Evolutionary conservation across 1,139 yeast species (phyloP), one percentile per base, ranked within the genome.

Genomic region (Candida sojae): DNA sequence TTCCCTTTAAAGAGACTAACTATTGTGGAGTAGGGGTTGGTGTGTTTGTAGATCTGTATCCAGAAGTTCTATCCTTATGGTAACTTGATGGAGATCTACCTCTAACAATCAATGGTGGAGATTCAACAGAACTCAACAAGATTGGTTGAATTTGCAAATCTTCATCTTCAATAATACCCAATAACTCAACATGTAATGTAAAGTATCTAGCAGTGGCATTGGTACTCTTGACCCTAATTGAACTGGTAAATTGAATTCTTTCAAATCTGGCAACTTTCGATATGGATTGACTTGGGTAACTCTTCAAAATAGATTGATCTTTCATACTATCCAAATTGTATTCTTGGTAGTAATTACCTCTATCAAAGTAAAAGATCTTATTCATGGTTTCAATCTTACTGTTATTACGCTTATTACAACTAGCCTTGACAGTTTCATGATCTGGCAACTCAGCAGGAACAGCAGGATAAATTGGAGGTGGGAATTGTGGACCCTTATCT

Each of bases 51-150:
- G 53, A 40, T 50, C 76, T 63, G 54, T 71, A 71, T 12, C 75
- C 75, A 23, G 71, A 64, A 12, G 75, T 70, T 53, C 70, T 62
- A 49, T 71, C 75, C 53, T 68, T 70, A 46, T 71, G 77, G 55
- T 84, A 84, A 57, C 80, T 83, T 1, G 88, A 80, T 5, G 89
- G 88, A 6, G 88, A 82, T 57, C 89, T 70, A 1, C 90, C 90
- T 53, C 89, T 70, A 32, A 84, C 79, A n/a, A 81, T 72, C 54
- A 84, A 70, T 1, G 86, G 84, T 0, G 88, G 88, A 0, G 88
- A 83, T 57, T 77, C 82, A 28, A 82, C 62, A 1, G 71, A 64
- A 30, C 74, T 65, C 47, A 74, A 62, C 48, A 74, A 63, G 29
- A 71, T 63, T 1, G 77, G 78, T 52, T 72, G 75, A 17, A 69